Conservation (phyloP, 495 filamentous ascomycete genomes). For the Podospora pseudocomata region DNA sequence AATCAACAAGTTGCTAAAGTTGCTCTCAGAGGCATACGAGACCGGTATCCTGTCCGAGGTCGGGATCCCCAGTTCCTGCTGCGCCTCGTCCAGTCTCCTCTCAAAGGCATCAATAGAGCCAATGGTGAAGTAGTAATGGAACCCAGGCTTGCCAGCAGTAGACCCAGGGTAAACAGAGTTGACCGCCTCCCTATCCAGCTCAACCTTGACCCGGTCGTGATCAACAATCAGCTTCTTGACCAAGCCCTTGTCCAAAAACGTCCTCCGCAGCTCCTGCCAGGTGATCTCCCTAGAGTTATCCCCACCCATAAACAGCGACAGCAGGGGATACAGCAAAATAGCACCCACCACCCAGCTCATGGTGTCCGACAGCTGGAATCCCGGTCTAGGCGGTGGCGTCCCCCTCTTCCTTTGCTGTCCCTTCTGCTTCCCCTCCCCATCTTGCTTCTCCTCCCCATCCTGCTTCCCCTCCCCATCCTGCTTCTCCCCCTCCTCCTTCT, state of each 20-base stretch:
- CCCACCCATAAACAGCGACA: slow-evolving; percentile 21
- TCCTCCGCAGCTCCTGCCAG: slow-evolving; percentile 91
- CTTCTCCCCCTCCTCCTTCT: slow-evolving; percentile 17
- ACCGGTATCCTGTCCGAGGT: slow-evolving; percentile 83
- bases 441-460: slow-evolving; percentile 28
- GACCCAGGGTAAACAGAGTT: slow-evolving; percentile 78
- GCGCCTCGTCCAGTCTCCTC: slow-evolving; percentile 77
- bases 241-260: slow-evolving; percentile 91
- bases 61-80: slow-evolving; percentile 81
- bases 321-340: slow-evolving; percentile 23
- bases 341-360: slow-evolving; percentile 16
- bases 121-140: slow-evolving; percentile 91
- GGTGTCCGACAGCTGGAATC: slow-evolving; percentile 12
- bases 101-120: slow-evolving; percentile 94
- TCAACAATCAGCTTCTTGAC: slow-evolving; percentile 89
- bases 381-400: slow-evolving; percentile 6
- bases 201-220: slow-evolving; percentile 68
- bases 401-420: slow-evolving; percentile 18
- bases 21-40: slow-evolving; percentile 73
- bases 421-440: slow-evolving; percentile 13
- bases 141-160: slow-evolving; percentile 61
- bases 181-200: slow-evolving; percentile 78
- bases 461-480: slow-evolving; percentile 15
- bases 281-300: slow-evolving; percentile 67
- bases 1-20: slow-evolving; percentile 59